Base-by-base conservation (phyloP, 164 flowering plant genomes). In the Umbellularia californica region DNA sequence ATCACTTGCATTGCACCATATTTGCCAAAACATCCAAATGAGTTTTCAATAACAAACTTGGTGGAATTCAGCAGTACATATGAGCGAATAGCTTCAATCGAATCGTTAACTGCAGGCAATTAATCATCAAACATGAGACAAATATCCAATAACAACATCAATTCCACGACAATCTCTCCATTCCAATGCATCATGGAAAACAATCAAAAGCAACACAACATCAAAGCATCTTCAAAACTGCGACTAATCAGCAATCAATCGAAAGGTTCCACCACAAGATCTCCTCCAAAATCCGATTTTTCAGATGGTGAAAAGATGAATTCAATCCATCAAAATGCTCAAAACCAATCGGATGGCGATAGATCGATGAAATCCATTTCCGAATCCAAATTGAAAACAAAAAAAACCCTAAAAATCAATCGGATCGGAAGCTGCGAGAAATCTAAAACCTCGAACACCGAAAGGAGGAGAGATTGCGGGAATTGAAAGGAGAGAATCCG, bases 1-100 rank as follows among this genome's bases (percentile, higher is more conserved):
- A 19, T 58, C 65, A 76, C 66, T 14, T 51, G 55, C 70, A 76
- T 3, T 28, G 25, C 71, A 72, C 63, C 33, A 22, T 22, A 64
- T 24, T 11, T 64, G 0, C 13, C 10, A 11, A 64, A 64, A 22
- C 24, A 64, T 64, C 13, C 67, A 24, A 24, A 64, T 9, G 10
- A 63, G 10, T n/a, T 63, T 63, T 11, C 23, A 63, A 20, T 3
- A 23, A 63, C 2, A n/a, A 20, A 20, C 66, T 20, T 23, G 22
- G 25, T 3, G 10, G 66, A 23, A 63, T 15, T 63, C n/a, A 20
- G 66, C 25, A 63, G 6, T 20, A 9, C 6, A n/a, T 9, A n/a
- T 23, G 28, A 63, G 25, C 25, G 2, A n/a, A 63, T 63, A 10
- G 30, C 67, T 64, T 64, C 24, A 22, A 22, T 22, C 24, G 27